Conservation (phyloP, 805 yeast genomes). For the Candida silvicultrix region DNA sequence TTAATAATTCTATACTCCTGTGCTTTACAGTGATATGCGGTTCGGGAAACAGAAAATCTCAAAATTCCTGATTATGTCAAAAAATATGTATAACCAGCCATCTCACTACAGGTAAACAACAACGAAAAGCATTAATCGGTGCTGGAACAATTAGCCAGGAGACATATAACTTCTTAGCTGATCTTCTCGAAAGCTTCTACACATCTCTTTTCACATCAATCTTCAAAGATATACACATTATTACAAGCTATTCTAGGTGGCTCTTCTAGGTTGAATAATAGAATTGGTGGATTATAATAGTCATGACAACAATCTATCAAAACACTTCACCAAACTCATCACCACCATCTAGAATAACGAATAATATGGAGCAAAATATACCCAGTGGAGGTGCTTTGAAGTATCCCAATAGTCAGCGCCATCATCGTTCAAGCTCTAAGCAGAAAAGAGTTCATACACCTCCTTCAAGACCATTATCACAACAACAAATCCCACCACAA, state of each 20-base stretch:
- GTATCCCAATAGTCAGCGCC: neutral
- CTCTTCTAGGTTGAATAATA: too few relatives aligned
- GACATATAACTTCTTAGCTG: too few relatives aligned
- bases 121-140: too few relatives aligned
- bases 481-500: neutral
- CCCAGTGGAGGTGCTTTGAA: neutral
- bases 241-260: too few relatives aligned
- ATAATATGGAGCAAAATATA: neutral
- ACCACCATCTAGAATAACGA: neutral
- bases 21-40: neutral
- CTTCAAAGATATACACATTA: too few relatives aligned
- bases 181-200: too few relatives aligned
- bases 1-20: too few relatives aligned
- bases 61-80: neutral
- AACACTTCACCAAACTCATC: neutral
- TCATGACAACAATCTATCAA: neutral
- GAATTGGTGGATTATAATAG: neutral
- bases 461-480: neutral
- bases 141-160: too few relatives aligned
- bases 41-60: neutral
- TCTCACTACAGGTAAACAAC: neutral
- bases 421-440: neutral
- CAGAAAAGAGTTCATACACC: neutral
- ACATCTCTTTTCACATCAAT: too few relatives aligned
- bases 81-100: neutral